A percentile compares a stretch with the other conserved stretches of the same genome.
Evolutionary conservation across 1,284 basidiomycete genomes (phyloP).

Genomic region (Volvariella volvacea): DNA sequence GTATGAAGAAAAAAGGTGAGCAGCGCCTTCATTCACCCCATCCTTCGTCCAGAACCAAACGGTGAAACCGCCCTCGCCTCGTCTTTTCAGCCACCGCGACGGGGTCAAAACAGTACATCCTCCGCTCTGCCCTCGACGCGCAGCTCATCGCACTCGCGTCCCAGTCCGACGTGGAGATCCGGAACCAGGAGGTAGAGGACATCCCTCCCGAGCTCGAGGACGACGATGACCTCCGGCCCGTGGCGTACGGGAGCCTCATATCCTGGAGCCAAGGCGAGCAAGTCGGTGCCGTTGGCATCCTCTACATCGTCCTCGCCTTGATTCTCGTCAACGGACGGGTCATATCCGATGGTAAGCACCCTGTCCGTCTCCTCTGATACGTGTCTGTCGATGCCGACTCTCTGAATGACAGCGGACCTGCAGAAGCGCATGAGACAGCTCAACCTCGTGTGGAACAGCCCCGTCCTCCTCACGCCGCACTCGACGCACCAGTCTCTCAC

Average conservation of each 20-base stretch:
- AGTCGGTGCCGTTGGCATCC: conserved; percentile 52
- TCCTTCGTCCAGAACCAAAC: background rate
- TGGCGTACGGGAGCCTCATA: conserved; percentile 56
- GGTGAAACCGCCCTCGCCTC: conserved; percentile 1
- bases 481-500: conserved; percentile 40
- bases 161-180: conserved; percentile 45
- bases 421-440: conserved; percentile 56
- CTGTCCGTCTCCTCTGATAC: background rate
- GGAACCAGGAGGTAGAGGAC: conserved; percentile 49
- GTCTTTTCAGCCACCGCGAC: conserved; percentile 37
- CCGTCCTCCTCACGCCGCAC: conserved; percentile 41
- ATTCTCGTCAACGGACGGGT: conserved; percentile 65
- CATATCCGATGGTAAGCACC: conserved; percentile 54
- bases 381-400: background rate
- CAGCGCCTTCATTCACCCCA: background rate
- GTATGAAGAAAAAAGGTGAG: conserved; percentile 44
- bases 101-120: conserved; percentile 67
- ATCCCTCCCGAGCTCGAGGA: conserved; percentile 31
- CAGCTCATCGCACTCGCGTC: conserved; percentile 53
- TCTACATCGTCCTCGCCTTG: conserved; percentile 65
- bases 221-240: conserved; percentile 21
- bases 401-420: conserved; percentile 37
- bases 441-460: conserved; percentile 37
- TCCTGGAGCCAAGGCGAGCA: conserved; percentile 65
- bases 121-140: conserved; percentile 58